phyloP scores from a whole-genome alignment of 495 filamentous ascomycete species.

The Cercophora sp. region DNA sequence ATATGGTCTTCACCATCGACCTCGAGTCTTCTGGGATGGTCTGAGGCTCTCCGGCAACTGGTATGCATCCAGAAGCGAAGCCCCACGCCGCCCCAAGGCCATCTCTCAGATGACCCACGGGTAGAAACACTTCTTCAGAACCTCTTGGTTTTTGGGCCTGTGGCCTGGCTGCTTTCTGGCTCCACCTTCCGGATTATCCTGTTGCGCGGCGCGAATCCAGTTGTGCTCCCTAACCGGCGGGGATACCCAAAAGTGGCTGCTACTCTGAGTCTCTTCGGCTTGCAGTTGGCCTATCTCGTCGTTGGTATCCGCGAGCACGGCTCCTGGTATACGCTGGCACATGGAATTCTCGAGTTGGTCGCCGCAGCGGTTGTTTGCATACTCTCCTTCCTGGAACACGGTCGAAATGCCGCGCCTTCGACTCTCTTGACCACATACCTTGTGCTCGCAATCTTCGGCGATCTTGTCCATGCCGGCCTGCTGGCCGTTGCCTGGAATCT shows the following conservation, averaged over 20 bases:
- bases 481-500: constrained; percentile 10
- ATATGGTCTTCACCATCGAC: background rate
- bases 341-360: background rate
- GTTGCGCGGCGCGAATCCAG: constrained; percentile 8
- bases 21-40: background rate
- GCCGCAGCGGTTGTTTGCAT: constrained; percentile 5
- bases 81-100: background rate
- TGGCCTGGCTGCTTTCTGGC: constrained; percentile 9
- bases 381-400: constrained; percentile 13
- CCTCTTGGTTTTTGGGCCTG: constrained; percentile 12
- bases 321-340: background rate
- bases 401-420: constrained; percentile 9
- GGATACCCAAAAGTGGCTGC: constrained; percentile 8
- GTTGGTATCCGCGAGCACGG: background rate
- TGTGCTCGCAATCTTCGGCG: background rate
- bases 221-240: constrained; percentile 7
- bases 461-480: constrained; percentile 7
- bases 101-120: background rate
- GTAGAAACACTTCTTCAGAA: constrained; percentile 1
- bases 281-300: constrained; percentile 3
- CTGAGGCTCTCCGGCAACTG: background rate
- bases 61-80: background rate
- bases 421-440: constrained; percentile 10
- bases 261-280: constrained; percentile 3
- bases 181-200: constrained; percentile 4